Conservation (phyloP, 2,329 filamentous ascomycete genomes). For the Aspergillus udagawae region DNA sequence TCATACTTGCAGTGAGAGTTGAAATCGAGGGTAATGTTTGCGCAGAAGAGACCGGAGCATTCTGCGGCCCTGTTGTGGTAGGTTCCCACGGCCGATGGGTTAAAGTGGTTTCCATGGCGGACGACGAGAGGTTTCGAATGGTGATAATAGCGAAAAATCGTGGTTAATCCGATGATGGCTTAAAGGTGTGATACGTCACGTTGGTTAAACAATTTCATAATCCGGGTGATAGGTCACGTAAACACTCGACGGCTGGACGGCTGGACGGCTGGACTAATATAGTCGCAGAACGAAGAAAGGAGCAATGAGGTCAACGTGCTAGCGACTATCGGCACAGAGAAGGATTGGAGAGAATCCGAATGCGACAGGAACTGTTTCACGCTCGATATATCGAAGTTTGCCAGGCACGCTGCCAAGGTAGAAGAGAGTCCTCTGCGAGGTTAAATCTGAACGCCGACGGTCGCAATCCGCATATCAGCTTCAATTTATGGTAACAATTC, state of each 20-base stretch:
- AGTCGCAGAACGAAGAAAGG: not conserved
- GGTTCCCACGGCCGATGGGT: slow-evolving; percentile 45
- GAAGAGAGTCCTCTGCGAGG: not conserved
- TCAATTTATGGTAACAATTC: not conserved
- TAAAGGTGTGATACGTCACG: not conserved
- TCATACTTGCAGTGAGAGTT: slow-evolving; percentile 45
- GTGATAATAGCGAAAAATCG: not conserved
- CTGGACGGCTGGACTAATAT: not conserved
- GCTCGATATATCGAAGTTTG: not conserved
- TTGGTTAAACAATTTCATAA: not conserved
- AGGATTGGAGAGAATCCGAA: not conserved
- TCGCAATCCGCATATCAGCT: not conserved
- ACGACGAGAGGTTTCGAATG: not conserved
- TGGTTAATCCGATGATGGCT: not conserved
- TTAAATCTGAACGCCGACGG: not conserved
- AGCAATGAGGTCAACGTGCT: not conserved
- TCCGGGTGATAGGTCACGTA: not conserved
- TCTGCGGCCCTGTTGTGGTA: slow-evolving; percentile 31
- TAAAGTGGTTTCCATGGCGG: slow-evolving; percentile 38
- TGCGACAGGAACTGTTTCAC: not conserved
- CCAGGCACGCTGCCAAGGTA: not conserved
- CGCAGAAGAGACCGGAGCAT: slow-evolving; percentile 29
- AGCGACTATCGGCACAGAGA: not conserved
- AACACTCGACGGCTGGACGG: not conserved
- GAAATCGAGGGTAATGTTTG: slow-evolving; percentile 47